A percentile compares a stretch with the other conserved stretches of the same genome.
Evolutionary conservation across 352 stramenopile species (phyloP).

Genomic region (Phytophthora colocasiae): DNA sequence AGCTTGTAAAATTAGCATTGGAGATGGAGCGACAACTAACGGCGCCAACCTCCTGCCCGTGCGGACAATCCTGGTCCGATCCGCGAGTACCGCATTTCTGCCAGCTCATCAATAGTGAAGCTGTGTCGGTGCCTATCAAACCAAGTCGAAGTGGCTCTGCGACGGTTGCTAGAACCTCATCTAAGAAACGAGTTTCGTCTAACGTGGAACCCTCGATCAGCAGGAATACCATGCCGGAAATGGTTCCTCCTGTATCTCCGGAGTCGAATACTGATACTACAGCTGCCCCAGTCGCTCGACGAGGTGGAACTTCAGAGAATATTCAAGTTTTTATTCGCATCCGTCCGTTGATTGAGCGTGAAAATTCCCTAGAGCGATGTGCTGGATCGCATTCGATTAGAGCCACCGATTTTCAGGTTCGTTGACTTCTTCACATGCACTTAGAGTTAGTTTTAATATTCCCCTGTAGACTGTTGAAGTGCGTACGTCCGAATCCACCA

Average conservation of each 20-base stretch:
- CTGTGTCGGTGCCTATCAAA: slow-evolving; percentile 6
- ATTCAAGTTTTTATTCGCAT: slow-evolving; percentile 90
- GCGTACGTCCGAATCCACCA: slow-evolving; percentile 65
- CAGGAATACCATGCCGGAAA: slow-evolving; percentile 17
- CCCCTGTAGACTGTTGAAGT: slow-evolving; percentile 80
- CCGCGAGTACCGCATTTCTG: slow-evolving; percentile 71
- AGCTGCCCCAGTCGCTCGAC: slow-evolving; percentile 8
- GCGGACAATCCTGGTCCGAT: slow-evolving; percentile 76
- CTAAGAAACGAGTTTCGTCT: slow-evolving; percentile 5
- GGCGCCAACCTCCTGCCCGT: slow-evolving; percentile 46
- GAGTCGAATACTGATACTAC: slow-evolving; percentile 6
- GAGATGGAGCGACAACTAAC: not conserved
- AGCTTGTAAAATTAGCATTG: slow-evolving; percentile 25
- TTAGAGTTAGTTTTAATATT: too few relatives aligned
- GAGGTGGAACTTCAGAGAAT: slow-evolving; percentile 60
- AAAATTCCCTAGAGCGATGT: slow-evolving; percentile 44
- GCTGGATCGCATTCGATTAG: slow-evolving; percentile 49
- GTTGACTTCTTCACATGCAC: not conserved
- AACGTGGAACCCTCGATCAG: slow-evolving; percentile 12
- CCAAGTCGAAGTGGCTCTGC: slow-evolving; percentile 10
- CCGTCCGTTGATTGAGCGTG: slow-evolving; percentile 77
- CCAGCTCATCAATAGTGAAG: slow-evolving; percentile 50
- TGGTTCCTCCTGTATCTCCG: not conserved
- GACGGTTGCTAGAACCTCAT: not conserved
- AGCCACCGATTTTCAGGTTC: slow-evolving; percentile 54